A percentile compares a stretch with the other conserved stretches of the same genome.
phyloP scores from a whole-genome alignment of 108 stramenopile species.

The Cyclotella atomus region DNA sequence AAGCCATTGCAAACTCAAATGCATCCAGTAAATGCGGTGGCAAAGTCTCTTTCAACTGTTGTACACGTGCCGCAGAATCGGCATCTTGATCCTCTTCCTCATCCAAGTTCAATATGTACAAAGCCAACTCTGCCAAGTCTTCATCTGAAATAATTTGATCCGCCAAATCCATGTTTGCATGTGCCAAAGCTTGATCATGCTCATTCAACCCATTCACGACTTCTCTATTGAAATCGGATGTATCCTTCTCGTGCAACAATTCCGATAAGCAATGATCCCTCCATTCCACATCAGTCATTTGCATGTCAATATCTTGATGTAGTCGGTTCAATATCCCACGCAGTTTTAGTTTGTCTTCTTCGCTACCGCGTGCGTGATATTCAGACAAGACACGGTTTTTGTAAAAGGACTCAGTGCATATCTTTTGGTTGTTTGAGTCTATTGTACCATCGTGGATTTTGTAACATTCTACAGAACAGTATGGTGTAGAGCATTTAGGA shows the following conservation, averaged over 20 bases:
- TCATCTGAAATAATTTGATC: constrained; percentile 14
- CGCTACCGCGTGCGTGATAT: not conserved
- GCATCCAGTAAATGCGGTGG: constrained; percentile 24
- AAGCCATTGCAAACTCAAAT: constrained; percentile 21
- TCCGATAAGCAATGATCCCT: constrained; percentile 12
- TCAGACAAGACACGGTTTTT: constrained; percentile 25
- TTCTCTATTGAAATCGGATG: not conserved
- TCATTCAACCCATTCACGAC: constrained; percentile 4
- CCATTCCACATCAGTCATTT: not conserved
- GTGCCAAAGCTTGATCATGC: not conserved
- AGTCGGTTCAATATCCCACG: constrained; percentile 18
- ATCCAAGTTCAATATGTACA: constrained; percentile 15
- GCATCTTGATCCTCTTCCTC: constrained; percentile 1
- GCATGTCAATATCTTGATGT: constrained; percentile 17
- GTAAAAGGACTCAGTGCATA: constrained; percentile 28
- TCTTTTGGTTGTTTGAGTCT: not conserved
- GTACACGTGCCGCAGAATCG: not conserved
- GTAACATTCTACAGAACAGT: constrained; percentile 25
- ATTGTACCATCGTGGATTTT: constrained; percentile 13
- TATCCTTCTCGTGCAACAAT: constrained; percentile 3
- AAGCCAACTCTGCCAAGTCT: constrained; percentile 27
- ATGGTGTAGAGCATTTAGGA: constrained; percentile 23
- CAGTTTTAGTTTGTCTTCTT: constrained; percentile 13
- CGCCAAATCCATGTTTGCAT: not conserved
- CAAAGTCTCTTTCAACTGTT: not conserved